A percentile compares a stretch with the other conserved stretches of the same genome.
Conservation (phyloP, 192 early-diverging fungal species). For the Coemansia sp. region DNA sequence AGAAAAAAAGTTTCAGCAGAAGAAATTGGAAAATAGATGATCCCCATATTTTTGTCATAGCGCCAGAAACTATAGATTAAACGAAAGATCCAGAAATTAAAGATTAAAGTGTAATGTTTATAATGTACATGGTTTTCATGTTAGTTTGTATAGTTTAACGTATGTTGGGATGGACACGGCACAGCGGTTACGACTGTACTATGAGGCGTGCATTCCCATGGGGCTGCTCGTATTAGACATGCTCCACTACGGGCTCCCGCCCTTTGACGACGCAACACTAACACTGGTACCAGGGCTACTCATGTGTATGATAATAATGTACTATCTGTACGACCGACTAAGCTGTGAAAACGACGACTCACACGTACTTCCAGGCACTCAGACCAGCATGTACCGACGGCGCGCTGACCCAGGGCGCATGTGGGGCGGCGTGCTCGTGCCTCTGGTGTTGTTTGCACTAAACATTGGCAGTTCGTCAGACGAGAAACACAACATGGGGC, state of each 20-base stretch:
- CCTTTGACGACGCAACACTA: neutral
- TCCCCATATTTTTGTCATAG: constrained; percentile 1
- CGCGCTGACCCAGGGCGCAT: constrained; percentile 29
- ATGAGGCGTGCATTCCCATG: constrained; percentile 37
- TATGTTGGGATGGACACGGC: constrained; percentile 3
- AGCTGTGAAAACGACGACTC: neutral
- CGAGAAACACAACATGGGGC: neutral
- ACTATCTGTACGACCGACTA: no score
- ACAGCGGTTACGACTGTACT: constrained; percentile 21
- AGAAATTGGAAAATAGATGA: neutral
- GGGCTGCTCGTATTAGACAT: constrained; percentile 6
- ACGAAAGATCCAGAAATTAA: neutral
- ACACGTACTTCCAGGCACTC: constrained; percentile 1
- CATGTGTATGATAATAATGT: neutral
- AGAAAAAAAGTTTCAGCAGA: neutral
- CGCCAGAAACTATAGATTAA: neutral
- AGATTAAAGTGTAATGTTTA: neutral
- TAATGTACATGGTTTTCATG: neutral
- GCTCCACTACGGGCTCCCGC: constrained; percentile 8
- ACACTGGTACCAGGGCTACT: neutral
- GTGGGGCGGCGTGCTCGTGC: constrained; percentile 38
- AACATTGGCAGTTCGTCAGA: neutral
- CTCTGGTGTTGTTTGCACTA: constrained; percentile 25
- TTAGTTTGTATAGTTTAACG: neutral
- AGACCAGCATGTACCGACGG: constrained; percentile 13